These are phyloP conservation scores for Citrullus mucosospermus DNA, from an alignment of 306 rosid genomes.

Conservation along the genomic window DNA sequence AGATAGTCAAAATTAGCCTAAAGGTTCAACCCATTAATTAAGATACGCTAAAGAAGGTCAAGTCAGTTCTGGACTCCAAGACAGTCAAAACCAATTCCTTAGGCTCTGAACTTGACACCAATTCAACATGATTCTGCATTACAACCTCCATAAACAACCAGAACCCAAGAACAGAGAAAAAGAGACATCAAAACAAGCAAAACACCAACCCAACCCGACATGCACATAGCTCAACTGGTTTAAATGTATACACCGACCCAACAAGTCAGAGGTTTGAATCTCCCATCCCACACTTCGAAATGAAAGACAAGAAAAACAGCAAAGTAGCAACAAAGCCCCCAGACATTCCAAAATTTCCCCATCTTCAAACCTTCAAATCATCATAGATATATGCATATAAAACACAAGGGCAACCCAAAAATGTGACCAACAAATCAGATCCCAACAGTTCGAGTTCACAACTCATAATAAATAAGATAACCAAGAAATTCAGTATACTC, in stretches of 20 bases:
- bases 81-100: neutral
- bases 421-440: neutral
- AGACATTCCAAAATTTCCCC: neutral
- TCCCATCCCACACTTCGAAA: neutral
- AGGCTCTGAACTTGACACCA: neutral
- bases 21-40: neutral
- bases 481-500: neutral
- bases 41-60: neutral
- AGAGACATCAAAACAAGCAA: neutral
- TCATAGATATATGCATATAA: neutral
- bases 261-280: neutral
- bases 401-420: neutral
- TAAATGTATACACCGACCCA: too few species aligned
- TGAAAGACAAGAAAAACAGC: neutral
- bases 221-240: neutral
- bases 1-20: neutral
- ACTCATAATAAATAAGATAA: neutral
- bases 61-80: neutral
- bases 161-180: neutral
- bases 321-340: neutral
- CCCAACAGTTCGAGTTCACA: neutral
- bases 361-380: neutral
- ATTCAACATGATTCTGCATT: neutral
- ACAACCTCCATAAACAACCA: neutral
- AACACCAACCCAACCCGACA: neutral